These are phyloP conservation scores for Penicillium decumbens DNA, from an alignment of 2,329 filamentous ascomycete genomes.

Conservation along the genomic window DNA sequence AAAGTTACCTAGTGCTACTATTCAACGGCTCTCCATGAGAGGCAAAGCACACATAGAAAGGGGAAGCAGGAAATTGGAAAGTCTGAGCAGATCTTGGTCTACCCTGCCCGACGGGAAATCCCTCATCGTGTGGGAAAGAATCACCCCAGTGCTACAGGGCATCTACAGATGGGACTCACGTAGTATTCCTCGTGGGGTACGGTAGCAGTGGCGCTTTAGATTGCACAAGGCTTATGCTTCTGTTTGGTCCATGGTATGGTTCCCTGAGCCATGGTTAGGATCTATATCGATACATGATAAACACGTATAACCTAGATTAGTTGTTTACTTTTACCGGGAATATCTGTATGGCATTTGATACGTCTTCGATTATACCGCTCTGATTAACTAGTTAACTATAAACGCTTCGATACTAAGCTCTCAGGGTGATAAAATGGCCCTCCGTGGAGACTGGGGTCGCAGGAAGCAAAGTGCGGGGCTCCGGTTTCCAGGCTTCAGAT, in stretches of 20 bases:
- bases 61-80: background rate
- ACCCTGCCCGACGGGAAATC: conserved; percentile 8
- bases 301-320: background rate
- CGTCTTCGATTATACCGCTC: background rate
- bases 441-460: conserved; percentile 4
- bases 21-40: too few species aligned
- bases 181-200: background rate
- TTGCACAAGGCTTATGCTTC: conserved; percentile 9
- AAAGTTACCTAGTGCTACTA: too few species aligned
- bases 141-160: too few species aligned
- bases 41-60: background rate
- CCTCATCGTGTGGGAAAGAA: background rate
- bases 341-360: background rate
- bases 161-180: too few species aligned
- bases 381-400: too few species aligned
- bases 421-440: background rate
- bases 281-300: background rate
- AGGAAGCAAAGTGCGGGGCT: conserved; percentile 8
- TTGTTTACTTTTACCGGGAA: background rate
- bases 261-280: background rate
- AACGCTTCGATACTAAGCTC: background rate
- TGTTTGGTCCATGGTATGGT: background rate
- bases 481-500: conserved; percentile 4
- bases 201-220: background rate
- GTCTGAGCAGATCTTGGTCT: background rate